Evolutionary conservation across 1,284 basidiomycete species (phyloP).

Genomic region (Moniliella sp.): DNA sequence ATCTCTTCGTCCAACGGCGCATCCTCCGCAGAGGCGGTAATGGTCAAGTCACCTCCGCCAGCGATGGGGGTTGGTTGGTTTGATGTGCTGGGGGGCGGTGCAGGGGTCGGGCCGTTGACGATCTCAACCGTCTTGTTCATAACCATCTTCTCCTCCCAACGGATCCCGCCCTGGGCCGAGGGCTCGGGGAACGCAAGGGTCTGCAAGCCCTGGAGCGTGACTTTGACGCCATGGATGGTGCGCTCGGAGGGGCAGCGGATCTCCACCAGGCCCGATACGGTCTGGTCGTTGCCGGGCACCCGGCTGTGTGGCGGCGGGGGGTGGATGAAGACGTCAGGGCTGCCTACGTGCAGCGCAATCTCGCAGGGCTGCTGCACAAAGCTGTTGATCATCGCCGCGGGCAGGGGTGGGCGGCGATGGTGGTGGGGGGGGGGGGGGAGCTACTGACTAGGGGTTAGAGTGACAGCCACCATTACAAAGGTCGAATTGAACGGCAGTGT

Average conservation of each 20-base stretch:
- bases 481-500: no score
- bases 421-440: no score
- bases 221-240: slow-evolving; percentile 15
- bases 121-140: slow-evolving; percentile 25
- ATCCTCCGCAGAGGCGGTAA: no score
- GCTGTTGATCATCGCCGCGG: not conserved
- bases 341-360: slow-evolving; percentile 22
- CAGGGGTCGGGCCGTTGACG: no score
- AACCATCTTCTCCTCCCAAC: slow-evolving; percentile 25
- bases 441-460: no score
- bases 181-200: slow-evolving; percentile 24
- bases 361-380: slow-evolving; percentile 8
- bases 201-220: slow-evolving; percentile 18
- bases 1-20: no score
- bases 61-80: no score
- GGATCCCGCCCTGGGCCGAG: no score
- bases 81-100: no score
- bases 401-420: no score
- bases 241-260: slow-evolving; percentile 25
- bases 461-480: no score
- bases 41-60: no score
- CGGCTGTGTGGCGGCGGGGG: slow-evolving; percentile 16
- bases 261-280: slow-evolving; percentile 26
- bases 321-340: slow-evolving; percentile 24
- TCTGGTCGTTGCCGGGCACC: slow-evolving; percentile 18